phyloP scores from a whole-genome alignment of 495 filamentous ascomycete species.

The Entonaema liquescens region DNA sequence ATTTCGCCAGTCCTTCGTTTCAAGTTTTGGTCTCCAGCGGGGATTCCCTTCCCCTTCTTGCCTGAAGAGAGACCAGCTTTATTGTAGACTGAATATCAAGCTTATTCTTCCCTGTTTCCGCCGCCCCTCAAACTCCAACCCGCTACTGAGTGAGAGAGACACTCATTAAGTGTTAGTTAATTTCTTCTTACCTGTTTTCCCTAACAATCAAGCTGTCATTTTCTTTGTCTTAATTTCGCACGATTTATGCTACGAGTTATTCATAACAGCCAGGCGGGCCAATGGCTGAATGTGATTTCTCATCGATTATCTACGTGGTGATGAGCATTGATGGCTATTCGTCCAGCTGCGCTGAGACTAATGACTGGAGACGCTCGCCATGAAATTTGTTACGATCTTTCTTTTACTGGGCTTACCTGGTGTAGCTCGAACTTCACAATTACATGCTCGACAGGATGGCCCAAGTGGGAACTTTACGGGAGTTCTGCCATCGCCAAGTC shows the following conservation, averaged over 20 bases:
- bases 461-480: constrained; percentile 40
- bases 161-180: constrained; percentile 27
- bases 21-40: constrained; percentile 30
- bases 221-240: constrained; percentile 13
- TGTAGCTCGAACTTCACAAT: constrained; percentile 31
- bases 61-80: constrained; percentile 24
- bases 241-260: constrained; percentile 16
- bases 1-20: constrained; percentile 38
- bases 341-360: constrained; percentile 29
- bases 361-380: constrained; percentile 24
- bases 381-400: constrained; percentile 24
- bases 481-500: constrained; percentile 19
- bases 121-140: constrained; percentile 13
- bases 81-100: constrained; percentile 33
- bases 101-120: constrained; percentile 25
- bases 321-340: constrained; percentile 25
- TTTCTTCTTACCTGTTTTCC: constrained; percentile 4
- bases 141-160: constrained; percentile 21
- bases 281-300: constrained; percentile 29
- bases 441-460: constrained; percentile 28
- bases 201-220: not conserved
- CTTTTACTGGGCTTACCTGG: constrained; percentile 39
- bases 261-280: constrained; percentile 31
- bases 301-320: constrained; percentile 16
- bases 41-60: constrained; percentile 14